Evolutionary conservation across 2,329 filamentous ascomycete species (phyloP).

Genomic region (Xylaria hypoxylon): DNA sequence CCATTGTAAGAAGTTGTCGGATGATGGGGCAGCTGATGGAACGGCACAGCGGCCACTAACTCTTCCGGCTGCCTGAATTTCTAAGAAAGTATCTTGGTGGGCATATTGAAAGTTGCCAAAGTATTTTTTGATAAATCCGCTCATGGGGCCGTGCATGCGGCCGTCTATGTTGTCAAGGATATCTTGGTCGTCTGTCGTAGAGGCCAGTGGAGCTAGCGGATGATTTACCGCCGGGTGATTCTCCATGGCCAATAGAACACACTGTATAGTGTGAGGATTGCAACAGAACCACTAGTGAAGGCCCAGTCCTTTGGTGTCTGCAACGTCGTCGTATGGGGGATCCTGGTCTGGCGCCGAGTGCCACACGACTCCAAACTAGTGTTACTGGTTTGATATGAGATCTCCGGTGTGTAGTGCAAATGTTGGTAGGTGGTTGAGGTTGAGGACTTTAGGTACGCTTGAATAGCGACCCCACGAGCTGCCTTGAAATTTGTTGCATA

Average conservation of each 20-base stretch:
- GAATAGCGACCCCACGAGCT: no score
- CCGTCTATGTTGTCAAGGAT: constrained; percentile 43
- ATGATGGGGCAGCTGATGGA: constrained; percentile 33
- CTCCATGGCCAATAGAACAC: constrained; percentile 24
- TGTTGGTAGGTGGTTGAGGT: no score
- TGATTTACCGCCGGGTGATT: constrained; percentile 19
- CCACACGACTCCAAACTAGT: no score
- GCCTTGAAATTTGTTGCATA: no score
- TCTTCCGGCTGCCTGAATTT: constrained; percentile 33
- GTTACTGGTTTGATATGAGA: no score
- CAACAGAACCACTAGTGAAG: no score
- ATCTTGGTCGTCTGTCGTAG: constrained; percentile 35
- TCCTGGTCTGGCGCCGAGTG: no score
- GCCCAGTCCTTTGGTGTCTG: no score
- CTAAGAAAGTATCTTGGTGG: constrained; percentile 28
- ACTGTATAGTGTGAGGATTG: no score
- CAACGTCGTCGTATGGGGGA: no score
- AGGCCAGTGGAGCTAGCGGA: constrained; percentile 14
- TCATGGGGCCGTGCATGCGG: constrained; percentile 44
- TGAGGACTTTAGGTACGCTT: no score
- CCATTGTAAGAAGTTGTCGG: constrained; percentile 38
- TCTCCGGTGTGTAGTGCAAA: no score
- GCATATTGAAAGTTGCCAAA: constrained; percentile 39
- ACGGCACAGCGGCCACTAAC: constrained; percentile 26
- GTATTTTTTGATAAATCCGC: constrained; percentile 41